Evolutionary conservation across 1,284 basidiomycete species (phyloP), one percentile per base, ranked within the genome.

Genomic region (Sphaerobolus stellatus): DNA sequence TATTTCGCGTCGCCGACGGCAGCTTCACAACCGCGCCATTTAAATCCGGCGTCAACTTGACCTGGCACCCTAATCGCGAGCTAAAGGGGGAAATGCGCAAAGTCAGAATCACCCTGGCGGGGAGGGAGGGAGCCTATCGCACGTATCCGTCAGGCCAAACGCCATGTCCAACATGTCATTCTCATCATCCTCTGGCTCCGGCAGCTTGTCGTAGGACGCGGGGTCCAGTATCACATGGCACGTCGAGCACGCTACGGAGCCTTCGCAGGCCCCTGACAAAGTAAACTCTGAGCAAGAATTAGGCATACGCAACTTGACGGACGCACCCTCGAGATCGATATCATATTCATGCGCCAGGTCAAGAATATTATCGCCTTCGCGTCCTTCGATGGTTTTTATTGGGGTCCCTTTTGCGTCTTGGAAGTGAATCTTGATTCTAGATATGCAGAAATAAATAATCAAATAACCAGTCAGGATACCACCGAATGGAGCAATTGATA

Each of bases 161-260:
- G 96, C 97, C 76, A 99, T 88, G 71, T 99, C 96, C 36, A 99
- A 79, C 95, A 98, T 98, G 65, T 96, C 93, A 67, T 94, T 97
- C 75, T 99, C 96, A 68, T 99, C 96, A 62, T 99, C 96, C 56
- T 91, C 90, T 1, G 96, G 94, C 66, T 98, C 95, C 2, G 91
- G 87, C 2, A 98, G 77, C 47, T 81, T 67, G 69, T 98, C 92
- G 68, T 93, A 98, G 57, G 86, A 78, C 62, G 93, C 85, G 9
- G 84, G 84, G 47, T 87, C 80, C 43, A 98, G 80, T 54, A 98
- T 93, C 56, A 98, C 86, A 70, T 99, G 96, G 70, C 97, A 99
- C 34, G 97, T 99, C 27, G 95, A 98, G 70, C 96, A 99, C 20
- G 96, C 97, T 52, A 98, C 84, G 1, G 93, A 97, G 46, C 93